phyloP scores from a whole-genome alignment of 2,329 filamentous ascomycete genomes.

The Aquanectria penicillioides region DNA sequence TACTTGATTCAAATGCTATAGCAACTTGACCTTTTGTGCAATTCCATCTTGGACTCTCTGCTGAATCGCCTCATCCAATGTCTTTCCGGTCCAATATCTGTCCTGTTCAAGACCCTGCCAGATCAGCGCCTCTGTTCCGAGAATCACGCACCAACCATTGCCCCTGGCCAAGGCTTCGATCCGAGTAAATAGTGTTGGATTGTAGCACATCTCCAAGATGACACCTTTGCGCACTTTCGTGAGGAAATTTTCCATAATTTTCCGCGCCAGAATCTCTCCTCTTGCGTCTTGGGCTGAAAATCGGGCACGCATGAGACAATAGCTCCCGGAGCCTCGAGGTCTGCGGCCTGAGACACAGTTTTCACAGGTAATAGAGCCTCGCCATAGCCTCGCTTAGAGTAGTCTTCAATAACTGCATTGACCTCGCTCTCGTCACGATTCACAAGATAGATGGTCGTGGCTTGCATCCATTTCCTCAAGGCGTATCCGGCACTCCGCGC shows the following conservation, averaged over 20 bases:
- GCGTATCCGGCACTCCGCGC: slow-evolving; percentile 85
- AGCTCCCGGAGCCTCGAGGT: slow-evolving; percentile 68
- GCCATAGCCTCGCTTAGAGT: slow-evolving; percentile 67
- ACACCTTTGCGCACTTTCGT: slow-evolving; percentile 67
- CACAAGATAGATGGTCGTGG: slow-evolving; percentile 77
- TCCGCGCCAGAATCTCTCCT: slow-evolving; percentile 70
- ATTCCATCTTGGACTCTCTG: slow-evolving; percentile 38
- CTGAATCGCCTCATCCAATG: slow-evolving; percentile 60
- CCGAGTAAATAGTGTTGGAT: slow-evolving; percentile 75
- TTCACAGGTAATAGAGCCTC: slow-evolving; percentile 69
- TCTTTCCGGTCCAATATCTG: slow-evolving; percentile 71
- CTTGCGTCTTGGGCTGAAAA: slow-evolving; percentile 72
- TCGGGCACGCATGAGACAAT: slow-evolving; percentile 82
- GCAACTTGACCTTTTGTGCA: slow-evolving; percentile 40
- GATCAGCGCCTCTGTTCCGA: slow-evolving; percentile 81
- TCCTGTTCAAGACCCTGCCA: slow-evolving; percentile 80
- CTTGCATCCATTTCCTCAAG: slow-evolving; percentile 74
- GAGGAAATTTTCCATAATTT: slow-evolving; percentile 61
- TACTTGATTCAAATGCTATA: too few species aligned
- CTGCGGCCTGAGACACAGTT: slow-evolving; percentile 67
- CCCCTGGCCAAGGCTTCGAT: slow-evolving; percentile 69
- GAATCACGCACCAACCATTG: slow-evolving; percentile 76
- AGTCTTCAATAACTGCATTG: slow-evolving; percentile 72
- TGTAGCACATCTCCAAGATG: slow-evolving; percentile 86
- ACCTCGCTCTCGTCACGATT: slow-evolving; percentile 80